phyloP scores from a whole-genome alignment of 2,329 filamentous ascomycete genomes.

The Aaosphaeria pasadenensis region DNA sequence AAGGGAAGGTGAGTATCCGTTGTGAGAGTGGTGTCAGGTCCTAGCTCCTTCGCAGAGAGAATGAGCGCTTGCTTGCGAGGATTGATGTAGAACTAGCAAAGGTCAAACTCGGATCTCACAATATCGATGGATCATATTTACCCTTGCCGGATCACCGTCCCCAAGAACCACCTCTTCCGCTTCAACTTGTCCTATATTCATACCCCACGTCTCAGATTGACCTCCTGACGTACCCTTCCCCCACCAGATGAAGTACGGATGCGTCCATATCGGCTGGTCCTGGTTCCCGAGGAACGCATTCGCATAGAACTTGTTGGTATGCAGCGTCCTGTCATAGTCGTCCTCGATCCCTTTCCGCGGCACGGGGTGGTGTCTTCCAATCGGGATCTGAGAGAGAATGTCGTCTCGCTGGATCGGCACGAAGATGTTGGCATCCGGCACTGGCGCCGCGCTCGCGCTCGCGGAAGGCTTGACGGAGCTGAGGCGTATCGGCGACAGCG shows the following conservation, averaged over 20 bases:
- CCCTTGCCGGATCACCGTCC: conserved; percentile 31
- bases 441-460: conserved; percentile 2
- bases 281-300: conserved; percentile 79
- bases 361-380: conserved; percentile 40
- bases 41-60: conserved; percentile 75
- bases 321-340: conserved; percentile 46
- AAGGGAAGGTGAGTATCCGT: conserved; percentile 54
- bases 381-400: conserved; percentile 41
- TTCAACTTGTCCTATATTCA: conserved; percentile 73
- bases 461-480: background rate
- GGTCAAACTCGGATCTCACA: conserved; percentile 6
- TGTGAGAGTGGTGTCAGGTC: conserved; percentile 54
- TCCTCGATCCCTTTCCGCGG: conserved; percentile 38
- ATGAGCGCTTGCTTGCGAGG: conserved; percentile 79
- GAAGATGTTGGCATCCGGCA: conserved; percentile 37
- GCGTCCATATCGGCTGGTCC: conserved; percentile 65
- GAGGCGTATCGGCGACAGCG: conserved; percentile 10
- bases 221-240: conserved; percentile 46
- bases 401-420: conserved; percentile 38
- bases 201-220: conserved; percentile 64
- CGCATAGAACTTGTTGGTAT: conserved; percentile 69
- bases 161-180: conserved; percentile 66
- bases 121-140: background rate
- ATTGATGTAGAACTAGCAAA: conserved; percentile 66
- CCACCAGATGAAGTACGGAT: conserved; percentile 55